Base-by-base conservation (phyloP, 805 yeast genomes). In the Cyberlindnera subsufficiens region DNA sequence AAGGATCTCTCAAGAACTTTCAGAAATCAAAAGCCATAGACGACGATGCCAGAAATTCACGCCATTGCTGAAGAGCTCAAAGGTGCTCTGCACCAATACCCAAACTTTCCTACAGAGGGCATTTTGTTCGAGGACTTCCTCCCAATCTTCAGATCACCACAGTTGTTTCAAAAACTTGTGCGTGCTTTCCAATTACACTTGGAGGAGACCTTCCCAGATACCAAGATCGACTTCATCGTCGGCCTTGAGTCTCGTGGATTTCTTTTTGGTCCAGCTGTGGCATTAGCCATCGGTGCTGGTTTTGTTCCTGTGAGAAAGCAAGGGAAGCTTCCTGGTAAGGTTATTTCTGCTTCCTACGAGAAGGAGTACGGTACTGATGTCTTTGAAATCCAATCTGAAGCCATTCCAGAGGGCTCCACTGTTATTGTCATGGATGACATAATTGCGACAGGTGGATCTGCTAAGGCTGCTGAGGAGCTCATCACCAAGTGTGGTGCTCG, bases 211-310 rank as follows among this genome's bases (percentile, higher is more conserved):
- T 75, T 75, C 59, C 69, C 73, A 45, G 71, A 70, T 46, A 69
- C 71, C 49, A 77, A 81, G 52, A 79, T 95, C 49, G 97, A 93
- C 60, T 91, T 84, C 60, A 74, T 93, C 47, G 88, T 93, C 39
- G 99, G 98, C 37, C 75, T 93, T 52, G 99, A 93, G 66, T 86
- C 97, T 39, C 82, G 99, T 66, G 99, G 99, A 4, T 93, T 93
- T 64, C 72, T 93, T 45, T 91, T 93, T 58, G 99, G 98, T 13
- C 99, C 99, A 36, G 71, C 98, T 30, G 73, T 93, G 54, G 99
- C 99, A 8, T 74, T 93, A 51, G 91, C 86, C 43, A 66, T 93
- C 45, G 82, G 82, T 49, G 90, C 91, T 31, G 95, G 96, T 9
- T 93, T 93, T 57, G 85, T 91, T 40, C 98, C 99, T 19, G 83